Conservation (phyloP, 2,329 filamentous ascomycete species). For the Cercospora berteroae region DNA sequence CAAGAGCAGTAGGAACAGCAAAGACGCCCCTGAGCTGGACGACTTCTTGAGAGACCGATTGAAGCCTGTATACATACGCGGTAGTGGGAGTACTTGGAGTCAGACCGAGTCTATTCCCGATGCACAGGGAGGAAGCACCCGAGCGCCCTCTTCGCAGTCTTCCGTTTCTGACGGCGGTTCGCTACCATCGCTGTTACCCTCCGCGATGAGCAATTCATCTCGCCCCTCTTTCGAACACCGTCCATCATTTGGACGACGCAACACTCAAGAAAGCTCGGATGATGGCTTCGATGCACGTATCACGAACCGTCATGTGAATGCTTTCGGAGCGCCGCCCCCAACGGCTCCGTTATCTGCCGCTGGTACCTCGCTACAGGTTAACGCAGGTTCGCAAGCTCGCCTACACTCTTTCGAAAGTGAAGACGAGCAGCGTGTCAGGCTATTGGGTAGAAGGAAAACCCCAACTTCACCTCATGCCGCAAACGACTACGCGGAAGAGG, state of each 20-base stretch:
- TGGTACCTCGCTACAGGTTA: background rate
- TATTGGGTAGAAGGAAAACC: background rate
- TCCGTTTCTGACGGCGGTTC: conserved; percentile 26
- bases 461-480: background rate
- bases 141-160: conserved; percentile 24
- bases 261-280: conserved; percentile 29
- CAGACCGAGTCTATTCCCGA: conserved; percentile 24
- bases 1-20: conserved; percentile 37
- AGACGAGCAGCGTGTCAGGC: background rate
- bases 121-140: conserved; percentile 3
- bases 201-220: conserved; percentile 26
- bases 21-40: conserved; percentile 45
- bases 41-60: conserved; percentile 48
- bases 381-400: background rate
- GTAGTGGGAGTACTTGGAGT: conserved; percentile 42
- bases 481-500: background rate
- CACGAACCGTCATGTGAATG: conserved; percentile 19
- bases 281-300: conserved; percentile 23
- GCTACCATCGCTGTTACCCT: conserved; percentile 32
- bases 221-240: conserved; percentile 19
- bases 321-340: background rate
- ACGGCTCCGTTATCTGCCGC: background rate
- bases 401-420: background rate
- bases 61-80: conserved; percentile 46
- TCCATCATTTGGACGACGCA: conserved; percentile 15